Evolutionary conservation across 2,329 filamentous ascomycete genomes (phyloP).

Genomic region (Dothistroma septosporum): DNA sequence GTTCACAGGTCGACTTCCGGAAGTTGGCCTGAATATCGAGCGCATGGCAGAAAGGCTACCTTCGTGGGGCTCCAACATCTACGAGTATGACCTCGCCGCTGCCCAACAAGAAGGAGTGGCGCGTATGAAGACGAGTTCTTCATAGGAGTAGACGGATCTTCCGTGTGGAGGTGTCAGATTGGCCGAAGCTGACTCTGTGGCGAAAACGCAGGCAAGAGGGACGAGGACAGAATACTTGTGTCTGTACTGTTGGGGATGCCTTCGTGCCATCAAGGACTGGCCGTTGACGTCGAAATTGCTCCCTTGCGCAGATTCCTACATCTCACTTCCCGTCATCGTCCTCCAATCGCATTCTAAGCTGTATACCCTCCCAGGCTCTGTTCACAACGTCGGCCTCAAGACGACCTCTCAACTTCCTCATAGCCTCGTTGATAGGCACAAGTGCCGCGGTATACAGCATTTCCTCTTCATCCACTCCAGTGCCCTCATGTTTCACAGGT

Average conservation of each 20-base stretch:
- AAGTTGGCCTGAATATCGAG: slow-evolving; percentile 1
- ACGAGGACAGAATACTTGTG: too few relatives aligned
- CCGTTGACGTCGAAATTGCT: too few relatives aligned
- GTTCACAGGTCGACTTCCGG: slow-evolving; percentile 1
- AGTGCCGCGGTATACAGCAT: slow-evolving; percentile 41
- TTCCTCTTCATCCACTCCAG: slow-evolving; percentile 49
- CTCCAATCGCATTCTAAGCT: slow-evolving; percentile 36
- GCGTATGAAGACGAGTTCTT: neutral
- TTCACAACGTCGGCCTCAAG: slow-evolving; percentile 46
- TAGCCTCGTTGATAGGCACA: slow-evolving; percentile 43
- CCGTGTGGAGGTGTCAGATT: too few relatives aligned
- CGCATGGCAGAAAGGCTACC: neutral
- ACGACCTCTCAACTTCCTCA: slow-evolving; percentile 37
- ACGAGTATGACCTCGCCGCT: neutral
- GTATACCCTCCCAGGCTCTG: slow-evolving; percentile 44
- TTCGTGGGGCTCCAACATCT: neutral
- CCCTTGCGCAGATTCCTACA: too few relatives aligned
- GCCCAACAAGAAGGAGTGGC: neutral
- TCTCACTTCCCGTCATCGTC: neutral
- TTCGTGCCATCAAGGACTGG: neutral
- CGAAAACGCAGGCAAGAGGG: too few relatives aligned
- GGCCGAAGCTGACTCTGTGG: too few relatives aligned
- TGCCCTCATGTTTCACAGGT: slow-evolving; percentile 44
- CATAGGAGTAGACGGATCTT: too few relatives aligned
- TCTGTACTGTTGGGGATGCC: neutral